These are phyloP conservation scores for Ceratobasidium sp. DNA, from an alignment of 1,284 basidiomycete species.

Conservation along the genomic window DNA sequence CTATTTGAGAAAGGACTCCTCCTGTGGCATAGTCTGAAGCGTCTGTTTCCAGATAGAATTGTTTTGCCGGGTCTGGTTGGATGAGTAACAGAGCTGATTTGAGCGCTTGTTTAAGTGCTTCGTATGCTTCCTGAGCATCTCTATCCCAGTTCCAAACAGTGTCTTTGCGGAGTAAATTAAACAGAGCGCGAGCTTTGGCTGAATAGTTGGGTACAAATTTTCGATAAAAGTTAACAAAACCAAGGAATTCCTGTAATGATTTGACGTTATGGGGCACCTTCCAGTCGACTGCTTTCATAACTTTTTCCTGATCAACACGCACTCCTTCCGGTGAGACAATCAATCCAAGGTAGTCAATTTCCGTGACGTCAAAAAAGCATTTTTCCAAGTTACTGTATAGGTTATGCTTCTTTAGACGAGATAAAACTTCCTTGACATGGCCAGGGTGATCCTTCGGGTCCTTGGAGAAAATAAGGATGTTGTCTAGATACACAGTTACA, in stretches of 20 bases:
- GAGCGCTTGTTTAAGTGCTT: conserved; percentile 51
- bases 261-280: conserved; percentile 51
- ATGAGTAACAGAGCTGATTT: conserved; percentile 52
- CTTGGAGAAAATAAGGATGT: conserved; percentile 60
- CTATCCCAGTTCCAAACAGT: conserved; percentile 46
- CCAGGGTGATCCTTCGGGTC: conserved; percentile 57
- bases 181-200: conserved; percentile 51
- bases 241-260: conserved; percentile 54
- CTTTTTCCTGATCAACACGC: conserved; percentile 53
- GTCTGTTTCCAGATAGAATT: no score
- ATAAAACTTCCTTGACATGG: conserved; percentile 52
- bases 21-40: no score
- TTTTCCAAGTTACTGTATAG: conserved; percentile 51
- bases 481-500: conserved; percentile 52
- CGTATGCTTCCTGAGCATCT: conserved; percentile 51
- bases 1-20: no score
- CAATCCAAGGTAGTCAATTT: conserved; percentile 56
- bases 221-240: conserved; percentile 50
- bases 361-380: conserved; percentile 51
- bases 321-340: conserved; percentile 49
- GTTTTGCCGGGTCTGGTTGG: no score
- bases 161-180: conserved; percentile 50
- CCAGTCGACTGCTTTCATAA: conserved; percentile 54
- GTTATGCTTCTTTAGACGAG: conserved; percentile 45
- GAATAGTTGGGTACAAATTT: conserved; percentile 55